phyloP scores from a whole-genome alignment of 257 asterid genomes.

The Cruciata laevipes region DNA sequence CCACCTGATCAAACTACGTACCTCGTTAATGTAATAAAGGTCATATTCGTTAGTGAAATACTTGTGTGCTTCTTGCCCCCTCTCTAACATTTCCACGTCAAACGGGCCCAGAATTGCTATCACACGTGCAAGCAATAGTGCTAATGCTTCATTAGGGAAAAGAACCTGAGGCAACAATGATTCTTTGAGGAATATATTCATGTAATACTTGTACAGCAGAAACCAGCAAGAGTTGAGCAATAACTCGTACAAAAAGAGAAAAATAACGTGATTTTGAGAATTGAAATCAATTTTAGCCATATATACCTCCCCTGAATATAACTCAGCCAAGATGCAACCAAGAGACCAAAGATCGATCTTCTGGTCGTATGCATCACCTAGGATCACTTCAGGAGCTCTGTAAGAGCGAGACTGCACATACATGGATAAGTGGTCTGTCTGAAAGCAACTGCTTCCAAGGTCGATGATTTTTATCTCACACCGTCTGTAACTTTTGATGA shows the following conservation, averaged over 20 bases:
- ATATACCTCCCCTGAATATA: constrained; percentile 78
- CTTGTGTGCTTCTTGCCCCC: constrained; percentile 70
- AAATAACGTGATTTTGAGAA: neutral
- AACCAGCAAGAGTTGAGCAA: neutral
- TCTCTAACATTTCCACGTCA: constrained; percentile 54
- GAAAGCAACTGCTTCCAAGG: constrained; percentile 98
- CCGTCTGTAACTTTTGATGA: constrained; percentile 72
- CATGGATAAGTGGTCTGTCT: constrained; percentile 59
- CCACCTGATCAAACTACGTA: constrained; percentile 16
- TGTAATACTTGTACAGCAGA: neutral
- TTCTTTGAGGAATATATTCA: constrained; percentile 1
- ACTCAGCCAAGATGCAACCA: constrained; percentile 87
- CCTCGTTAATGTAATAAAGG: constrained; percentile 63
- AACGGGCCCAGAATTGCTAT: constrained; percentile 67
- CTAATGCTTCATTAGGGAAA: constrained; percentile 80
- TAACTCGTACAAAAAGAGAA: neutral
- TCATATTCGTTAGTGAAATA: constrained; percentile 77
- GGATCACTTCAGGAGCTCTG: constrained; percentile 93
- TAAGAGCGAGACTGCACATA: constrained; percentile 96
- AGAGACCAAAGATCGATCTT: constrained; percentile 95
- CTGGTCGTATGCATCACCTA: constrained; percentile 83
- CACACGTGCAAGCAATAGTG: constrained; percentile 65
- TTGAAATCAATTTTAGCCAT: constrained; percentile 1
- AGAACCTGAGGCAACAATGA: constrained; percentile 55
- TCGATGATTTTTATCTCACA: constrained; percentile 90